Base-by-base conservation (phyloP, 2,329 filamentous ascomycete genomes). In the Alternaria angustiovoidea region DNA sequence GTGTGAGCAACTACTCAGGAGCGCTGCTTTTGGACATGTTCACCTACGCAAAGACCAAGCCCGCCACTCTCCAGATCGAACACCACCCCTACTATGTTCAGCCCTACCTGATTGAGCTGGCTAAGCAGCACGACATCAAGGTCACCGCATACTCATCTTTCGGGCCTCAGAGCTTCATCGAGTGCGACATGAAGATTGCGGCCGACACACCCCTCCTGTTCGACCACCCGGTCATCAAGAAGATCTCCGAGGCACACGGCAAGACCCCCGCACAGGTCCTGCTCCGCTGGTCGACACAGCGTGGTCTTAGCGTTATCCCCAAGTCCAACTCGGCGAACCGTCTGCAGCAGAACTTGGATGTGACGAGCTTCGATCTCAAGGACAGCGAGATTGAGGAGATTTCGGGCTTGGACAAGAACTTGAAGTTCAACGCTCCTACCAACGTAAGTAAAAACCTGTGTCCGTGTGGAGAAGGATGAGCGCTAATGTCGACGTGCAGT, bases 261-360 rank as follows among this genome's bases (percentile, higher is more conserved):
- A 86, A 91, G 54, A 88, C 89, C 8, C 85, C 92, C 7, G 90
- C 91, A 16, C 93, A 97, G 85, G 85, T 97, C 22, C 84, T 97
- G 65, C 85, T 97, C 69, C 86, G 93, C 74, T 97, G 93, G 93
- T 88, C 92, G 41, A 96, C 92, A n/a, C 93, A 97, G 86, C 70
- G 75, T 20, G 75, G 76, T 18, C 57, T 77, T 6, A 69, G 71
- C n/a, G 76, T 78, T 32, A 79, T 79, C 53, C 76, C 76, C 41
- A 79, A 79, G 70, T 75, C 73, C 52, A 75, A 71, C 61, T 69
- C 71, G 24, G 66, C 66, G 51, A 60, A 70, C 51, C 66, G 75
- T n/a, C 59, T 78, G 53, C 57, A 64, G 42, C 64, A 76, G 65
- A 78, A 78, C 62, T 57, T 78, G 57, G 72, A 76, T 52, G 70